Conservation (phyloP, 2,329 filamentous ascomycete species). For the Cordyceps tenuipes region DNA sequence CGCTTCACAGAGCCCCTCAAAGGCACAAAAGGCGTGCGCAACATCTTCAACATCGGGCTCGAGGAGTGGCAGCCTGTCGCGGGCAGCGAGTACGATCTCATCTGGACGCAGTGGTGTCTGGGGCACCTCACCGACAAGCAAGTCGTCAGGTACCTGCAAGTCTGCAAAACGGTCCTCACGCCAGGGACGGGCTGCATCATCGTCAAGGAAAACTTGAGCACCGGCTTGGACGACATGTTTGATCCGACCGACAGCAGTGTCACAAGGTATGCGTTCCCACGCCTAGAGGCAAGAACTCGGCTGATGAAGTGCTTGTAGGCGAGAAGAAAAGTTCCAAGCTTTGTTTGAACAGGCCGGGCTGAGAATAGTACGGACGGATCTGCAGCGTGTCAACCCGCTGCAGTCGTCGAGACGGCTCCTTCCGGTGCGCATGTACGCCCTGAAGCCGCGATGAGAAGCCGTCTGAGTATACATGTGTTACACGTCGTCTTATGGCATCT, state of each 20-base stretch:
- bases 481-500: too few relatives aligned
- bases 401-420: slow-evolving; percentile 45
- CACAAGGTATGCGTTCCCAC: slow-evolving; percentile 42
- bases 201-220: slow-evolving; percentile 60
- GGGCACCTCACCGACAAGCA: slow-evolving; percentile 72
- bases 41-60: slow-evolving; percentile 64
- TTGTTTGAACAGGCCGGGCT: slow-evolving; percentile 65
- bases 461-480: too few relatives aligned
- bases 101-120: slow-evolving; percentile 12
- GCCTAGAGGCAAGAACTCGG: background rate
- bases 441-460: slow-evolving; percentile 34
- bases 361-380: slow-evolving; percentile 56
- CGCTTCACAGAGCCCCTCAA: slow-evolving; percentile 67
- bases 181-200: slow-evolving; percentile 26
- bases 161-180: slow-evolving; percentile 41
- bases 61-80: slow-evolving; percentile 55
- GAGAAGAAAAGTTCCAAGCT: slow-evolving; percentile 60
- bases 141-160: slow-evolving; percentile 56
- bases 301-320: slow-evolving; percentile 32
- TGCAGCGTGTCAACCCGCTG: slow-evolving; percentile 62
- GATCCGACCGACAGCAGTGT: slow-evolving; percentile 71
- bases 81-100: slow-evolving; percentile 40
- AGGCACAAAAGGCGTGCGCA: slow-evolving; percentile 48
- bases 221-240: slow-evolving; percentile 55
- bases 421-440: slow-evolving; percentile 70